phyloP scores from a whole-genome alignment of 495 filamentous ascomycete species.

The Annulohypoxylon nitens region DNA sequence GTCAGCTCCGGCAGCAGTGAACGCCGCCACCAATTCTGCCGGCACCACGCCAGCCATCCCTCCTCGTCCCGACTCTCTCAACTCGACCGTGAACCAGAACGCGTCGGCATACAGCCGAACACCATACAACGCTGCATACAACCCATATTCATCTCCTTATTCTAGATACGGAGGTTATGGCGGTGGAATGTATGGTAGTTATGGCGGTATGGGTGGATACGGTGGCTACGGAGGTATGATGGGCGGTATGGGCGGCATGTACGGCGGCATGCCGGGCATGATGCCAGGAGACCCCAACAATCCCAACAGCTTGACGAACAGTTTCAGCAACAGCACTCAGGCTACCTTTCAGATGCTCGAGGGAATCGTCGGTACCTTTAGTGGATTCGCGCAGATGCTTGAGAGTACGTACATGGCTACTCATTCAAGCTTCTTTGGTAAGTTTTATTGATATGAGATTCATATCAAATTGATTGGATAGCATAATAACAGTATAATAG shows the following conservation, averaged over 20 bases:
- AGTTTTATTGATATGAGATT: slow-evolving; percentile 48
- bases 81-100: slow-evolving; percentile 82
- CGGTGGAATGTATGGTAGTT: slow-evolving; percentile 56
- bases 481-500: slow-evolving; percentile 63
- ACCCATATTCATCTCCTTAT: slow-evolving; percentile 64
- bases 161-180: slow-evolving; percentile 56
- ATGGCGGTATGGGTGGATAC: slow-evolving; percentile 47
- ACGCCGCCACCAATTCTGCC: slow-evolving; percentile 55
- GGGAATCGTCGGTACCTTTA: slow-evolving; percentile 97
- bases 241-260: slow-evolving; percentile 69
- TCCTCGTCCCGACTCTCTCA: slow-evolving; percentile 79
- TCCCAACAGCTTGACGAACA: slow-evolving; percentile 89
- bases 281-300: slow-evolving; percentile 84
- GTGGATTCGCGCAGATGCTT: slow-evolving; percentile 98
- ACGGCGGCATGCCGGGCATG: slow-evolving; percentile 69
- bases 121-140: slow-evolving; percentile 71
- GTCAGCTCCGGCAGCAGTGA: slow-evolving; percentile 61
- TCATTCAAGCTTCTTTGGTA: slow-evolving; percentile 98
- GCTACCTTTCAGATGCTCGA: slow-evolving; percentile 99
- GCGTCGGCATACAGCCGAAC: slow-evolving; percentile 79
- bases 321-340: slow-evolving; percentile 90
- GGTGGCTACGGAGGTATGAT: slow-evolving; percentile 61
- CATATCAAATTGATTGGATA: neutral
- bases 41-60: slow-evolving; percentile 79
- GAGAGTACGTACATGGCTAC: slow-evolving; percentile 99